A percentile compares a stretch with the other conserved stretches of the same genome.
phyloP scores from a whole-genome alignment of 2,329 filamentous ascomycete genomes.

The Fonsecaea erecta region DNA sequence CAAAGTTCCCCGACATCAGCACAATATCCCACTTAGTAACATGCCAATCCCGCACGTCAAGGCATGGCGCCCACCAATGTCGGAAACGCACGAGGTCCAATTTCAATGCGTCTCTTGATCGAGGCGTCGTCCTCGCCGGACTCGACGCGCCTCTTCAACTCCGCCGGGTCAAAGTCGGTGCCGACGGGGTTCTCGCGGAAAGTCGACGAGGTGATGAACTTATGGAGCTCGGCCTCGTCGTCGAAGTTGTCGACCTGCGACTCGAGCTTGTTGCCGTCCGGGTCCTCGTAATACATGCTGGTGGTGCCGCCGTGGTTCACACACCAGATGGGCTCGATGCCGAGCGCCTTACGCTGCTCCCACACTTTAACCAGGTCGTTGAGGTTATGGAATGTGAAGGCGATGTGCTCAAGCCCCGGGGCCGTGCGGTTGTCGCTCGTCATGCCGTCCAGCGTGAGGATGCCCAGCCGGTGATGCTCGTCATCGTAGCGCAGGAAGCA shows the following conservation, averaged over 20 bases:
- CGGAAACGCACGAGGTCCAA: not conserved
- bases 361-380: conserved; percentile 47
- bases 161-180: conserved; percentile 19
- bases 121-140: conserved; percentile 10
- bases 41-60: too few relatives aligned
- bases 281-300: conserved; percentile 56
- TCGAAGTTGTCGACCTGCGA: conserved; percentile 53
- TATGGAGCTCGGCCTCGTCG: conserved; percentile 3
- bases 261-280: conserved; percentile 57
- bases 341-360: conserved; percentile 35
- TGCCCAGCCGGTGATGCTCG: conserved; percentile 50
- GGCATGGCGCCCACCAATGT: not conserved
- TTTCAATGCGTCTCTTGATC: conserved; percentile 13
- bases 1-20: too few relatives aligned
- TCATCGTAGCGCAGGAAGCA: conserved; percentile 19
- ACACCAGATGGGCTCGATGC: conserved; percentile 47
- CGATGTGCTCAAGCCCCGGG: conserved; percentile 49
- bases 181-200: conserved; percentile 19
- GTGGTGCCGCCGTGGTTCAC: conserved; percentile 56
- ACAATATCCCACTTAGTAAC: too few relatives aligned
- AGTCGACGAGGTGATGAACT: not conserved
- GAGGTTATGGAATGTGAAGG: conserved; percentile 48
- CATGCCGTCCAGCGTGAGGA: conserved; percentile 40
- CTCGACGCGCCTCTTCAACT: conserved; percentile 4
- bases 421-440: conserved; percentile 32